These are phyloP conservation scores for Mycena citricolor DNA, from an alignment of 1,284 basidiomycete genomes.

Conservation along the genomic window DNA sequence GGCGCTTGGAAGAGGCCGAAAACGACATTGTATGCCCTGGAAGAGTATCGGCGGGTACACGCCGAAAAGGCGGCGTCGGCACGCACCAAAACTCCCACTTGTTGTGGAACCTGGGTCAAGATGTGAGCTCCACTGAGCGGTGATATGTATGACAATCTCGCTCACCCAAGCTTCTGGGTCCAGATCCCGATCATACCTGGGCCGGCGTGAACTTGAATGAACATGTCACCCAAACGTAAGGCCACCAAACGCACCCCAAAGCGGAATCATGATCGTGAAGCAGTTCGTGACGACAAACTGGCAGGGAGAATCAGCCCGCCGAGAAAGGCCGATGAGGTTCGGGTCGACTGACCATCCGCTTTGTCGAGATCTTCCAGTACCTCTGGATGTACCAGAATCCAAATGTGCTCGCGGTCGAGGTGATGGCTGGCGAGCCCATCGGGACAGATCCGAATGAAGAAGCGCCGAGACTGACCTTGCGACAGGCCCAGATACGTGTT, in stretches of 20 bases:
- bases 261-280: too few species aligned
- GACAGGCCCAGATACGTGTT: conserved; percentile 74
- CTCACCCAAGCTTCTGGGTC: conserved; percentile 24
- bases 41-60: conserved; percentile 11
- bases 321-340: too few species aligned
- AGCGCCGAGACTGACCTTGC: too few species aligned
- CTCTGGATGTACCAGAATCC: too few species aligned
- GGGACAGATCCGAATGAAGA: too few species aligned
- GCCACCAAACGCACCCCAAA: too few species aligned
- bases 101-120: conserved; percentile 82
- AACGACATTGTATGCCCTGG: conserved; percentile 71
- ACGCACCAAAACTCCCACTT: conserved; percentile 78
- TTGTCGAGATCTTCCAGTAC: conserved; percentile 71
- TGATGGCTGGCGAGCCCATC: too few species aligned
- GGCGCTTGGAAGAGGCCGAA: conserved; percentile 84
- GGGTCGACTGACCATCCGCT: conserved; percentile 62
- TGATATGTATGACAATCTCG: not conserved
- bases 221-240: conserved; percentile 91
- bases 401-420: conserved; percentile 70
- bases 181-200: conserved; percentile 74
- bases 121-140: conserved; percentile 2
- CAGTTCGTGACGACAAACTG: conserved; percentile 76
- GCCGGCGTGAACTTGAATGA: conserved; percentile 78
- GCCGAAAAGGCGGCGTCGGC: not conserved
- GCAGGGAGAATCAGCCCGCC: too few species aligned